A percentile compares a stretch with the other conserved stretches of the same genome.
These are phyloP conservation scores for Umbellularia californica DNA, from an alignment of 164 flowering plant species.

Conservation along the genomic window DNA sequence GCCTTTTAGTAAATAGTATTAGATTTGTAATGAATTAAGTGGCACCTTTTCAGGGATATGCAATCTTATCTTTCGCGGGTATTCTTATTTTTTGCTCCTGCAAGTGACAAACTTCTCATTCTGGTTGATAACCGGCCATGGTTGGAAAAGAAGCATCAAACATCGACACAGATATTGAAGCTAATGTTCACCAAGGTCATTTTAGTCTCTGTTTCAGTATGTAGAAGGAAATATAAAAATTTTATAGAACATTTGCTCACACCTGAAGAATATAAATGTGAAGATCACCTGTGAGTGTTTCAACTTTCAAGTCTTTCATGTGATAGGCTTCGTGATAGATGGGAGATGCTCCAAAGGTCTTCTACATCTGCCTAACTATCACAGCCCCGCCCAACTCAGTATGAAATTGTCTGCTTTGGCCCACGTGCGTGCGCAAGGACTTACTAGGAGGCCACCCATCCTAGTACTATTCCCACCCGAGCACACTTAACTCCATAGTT, in stretches of 20 bases:
- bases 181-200: constrained; percentile 29
- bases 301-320: neutral
- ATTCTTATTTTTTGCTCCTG: constrained; percentile 23
- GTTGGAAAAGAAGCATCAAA: constrained; percentile 23
- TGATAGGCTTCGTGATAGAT: neutral
- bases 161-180: constrained; percentile 25
- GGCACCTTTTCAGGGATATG: constrained; percentile 20
- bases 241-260: neutral
- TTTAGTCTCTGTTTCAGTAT: neutral
- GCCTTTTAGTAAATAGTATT: neutral
- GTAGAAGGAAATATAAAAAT: neutral
- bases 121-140: constrained; percentile 33
- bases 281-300: too few species aligned
- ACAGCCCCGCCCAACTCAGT: neutral
- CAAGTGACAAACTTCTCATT: constrained; percentile 18
- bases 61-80: constrained; percentile 29
- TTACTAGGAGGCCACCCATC: too few species aligned
- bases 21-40: neutral
- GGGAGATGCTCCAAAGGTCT: neutral
- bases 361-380: neutral
- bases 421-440: neutral
- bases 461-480: too few species aligned
- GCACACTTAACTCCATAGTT: too few species aligned
- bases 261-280: neutral
- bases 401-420: too few species aligned